These are phyloP conservation scores for Udeniomyces megalosporus DNA, from an alignment of 768 basidiomycete genomes.

Conservation along the genomic window DNA sequence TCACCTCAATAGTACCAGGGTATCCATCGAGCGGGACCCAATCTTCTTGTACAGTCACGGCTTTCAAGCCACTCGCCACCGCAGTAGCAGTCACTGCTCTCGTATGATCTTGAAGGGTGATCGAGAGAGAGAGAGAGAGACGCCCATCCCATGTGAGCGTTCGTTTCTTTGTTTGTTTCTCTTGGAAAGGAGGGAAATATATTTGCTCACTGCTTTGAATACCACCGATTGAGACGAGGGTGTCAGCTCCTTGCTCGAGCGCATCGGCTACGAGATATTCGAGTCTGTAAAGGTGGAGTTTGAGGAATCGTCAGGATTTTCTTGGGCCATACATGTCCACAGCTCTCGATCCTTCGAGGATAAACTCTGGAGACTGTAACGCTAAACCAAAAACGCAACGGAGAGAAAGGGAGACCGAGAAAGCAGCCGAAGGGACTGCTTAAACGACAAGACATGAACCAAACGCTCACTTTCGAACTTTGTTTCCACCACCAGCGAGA, in stretches of 20 bases:
- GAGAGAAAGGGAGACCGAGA: neutral
- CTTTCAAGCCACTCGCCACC: conserved; percentile 20
- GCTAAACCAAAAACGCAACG: neutral
- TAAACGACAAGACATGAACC: too few species aligned
- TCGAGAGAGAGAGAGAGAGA: neutral
- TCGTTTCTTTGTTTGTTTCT: too few species aligned
- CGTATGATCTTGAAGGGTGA: conserved; percentile 16
- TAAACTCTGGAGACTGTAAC: neutral
- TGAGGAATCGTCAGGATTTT: neutral
- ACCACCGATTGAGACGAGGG: conserved; percentile 21
- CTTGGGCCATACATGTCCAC: neutral
- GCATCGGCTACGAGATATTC: conserved; percentile 23
- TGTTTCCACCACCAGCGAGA: conserved; percentile 22
- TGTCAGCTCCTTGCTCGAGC: conserved; percentile 20
- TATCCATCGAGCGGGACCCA: conserved; percentile 22
- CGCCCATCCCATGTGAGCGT: too few species aligned
- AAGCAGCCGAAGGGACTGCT: neutral
- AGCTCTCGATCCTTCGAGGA: neutral
- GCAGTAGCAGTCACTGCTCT: conserved; percentile 22
- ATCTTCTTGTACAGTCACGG: conserved; percentile 21
- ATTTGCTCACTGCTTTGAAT: conserved; percentile 18
- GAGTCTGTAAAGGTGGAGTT: conserved; percentile 10
- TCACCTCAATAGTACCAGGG: neutral
- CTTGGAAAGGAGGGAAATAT: neutral
- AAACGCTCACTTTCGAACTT: conserved; percentile 18